phyloP scores from a whole-genome alignment of 108 stramenopile genomes.

The Nitzschia sp. region DNA sequence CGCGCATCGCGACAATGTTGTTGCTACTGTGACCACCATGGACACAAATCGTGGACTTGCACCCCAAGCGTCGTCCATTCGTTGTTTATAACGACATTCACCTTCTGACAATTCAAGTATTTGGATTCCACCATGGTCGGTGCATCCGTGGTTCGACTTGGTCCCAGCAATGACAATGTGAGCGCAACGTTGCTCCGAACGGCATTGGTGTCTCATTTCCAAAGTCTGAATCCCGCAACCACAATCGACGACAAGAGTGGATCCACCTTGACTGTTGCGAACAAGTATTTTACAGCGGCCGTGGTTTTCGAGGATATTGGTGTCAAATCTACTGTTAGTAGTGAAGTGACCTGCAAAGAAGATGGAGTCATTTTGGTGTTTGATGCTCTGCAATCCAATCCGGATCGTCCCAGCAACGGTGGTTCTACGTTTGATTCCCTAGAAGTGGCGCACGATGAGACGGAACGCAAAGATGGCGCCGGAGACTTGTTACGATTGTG shows the following conservation, averaged over 20 bases:
- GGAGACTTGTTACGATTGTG: constrained; percentile 80
- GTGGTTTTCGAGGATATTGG: constrained; percentile 29
- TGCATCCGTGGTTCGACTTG: constrained; percentile 28
- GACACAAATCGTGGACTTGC: too few relatives aligned
- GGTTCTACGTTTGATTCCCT: constrained; percentile 63
- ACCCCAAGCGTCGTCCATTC: too few relatives aligned
- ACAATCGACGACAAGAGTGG: neutral
- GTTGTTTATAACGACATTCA: too few relatives aligned
- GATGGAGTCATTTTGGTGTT: constrained; percentile 83
- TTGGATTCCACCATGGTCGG: constrained; percentile 19
- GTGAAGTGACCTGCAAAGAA: constrained; percentile 42
- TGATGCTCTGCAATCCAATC: constrained; percentile 46
- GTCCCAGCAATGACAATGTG: constrained; percentile 32
- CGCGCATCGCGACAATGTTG: too few relatives aligned
- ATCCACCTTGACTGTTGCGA: constrained; percentile 27
- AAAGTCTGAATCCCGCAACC: neutral
- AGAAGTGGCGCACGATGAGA: constrained; percentile 34
- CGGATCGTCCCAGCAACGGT: constrained; percentile 26
- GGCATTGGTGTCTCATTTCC: constrained; percentile 28
- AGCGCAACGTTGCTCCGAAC: constrained; percentile 32
- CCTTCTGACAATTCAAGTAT: too few relatives aligned
- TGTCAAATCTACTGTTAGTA: neutral
- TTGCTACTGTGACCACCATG: too few relatives aligned
- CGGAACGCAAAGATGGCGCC: constrained; percentile 28
- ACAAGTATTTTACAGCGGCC: constrained; percentile 50